Evolutionary conservation across 2,329 filamentous ascomycete species (phyloP), one percentile per base, ranked within the genome.

Genomic region (Colletotrichum lini): DNA sequence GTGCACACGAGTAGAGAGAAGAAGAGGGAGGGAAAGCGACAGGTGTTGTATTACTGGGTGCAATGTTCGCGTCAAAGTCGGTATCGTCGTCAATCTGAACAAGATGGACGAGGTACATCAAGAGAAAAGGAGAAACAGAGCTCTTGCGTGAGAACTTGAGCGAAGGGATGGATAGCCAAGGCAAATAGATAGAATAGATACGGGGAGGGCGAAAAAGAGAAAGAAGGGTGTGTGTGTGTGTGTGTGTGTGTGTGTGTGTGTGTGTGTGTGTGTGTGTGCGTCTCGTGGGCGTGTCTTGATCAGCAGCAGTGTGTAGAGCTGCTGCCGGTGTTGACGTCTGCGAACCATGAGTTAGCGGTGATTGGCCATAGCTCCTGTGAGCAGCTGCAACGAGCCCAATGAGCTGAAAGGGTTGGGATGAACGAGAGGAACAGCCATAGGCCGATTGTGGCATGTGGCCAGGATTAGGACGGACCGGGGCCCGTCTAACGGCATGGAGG

Each of bases 351-450:
- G 54, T 73, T 73, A 73, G 72, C 61, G 44, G 44, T 72, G 72
- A 70, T 73, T 73, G 72, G 72, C 57, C 70, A 73, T 72, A 66
- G 72, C 69, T 72, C 65, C 58, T 57, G 21, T 59, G 18, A 69
- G 18, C 44, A 70, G 69, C 65, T 68, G 70, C 57, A 62, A 35
- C 47, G 30, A 70, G 58, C 61, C 72, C 72, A 73, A 73, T 73
- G 47, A 72, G 64, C 54, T n/a, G 30, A 40, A 44, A 30, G 61
- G 45, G 63, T 35, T 70, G 70, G 68, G 50, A 70, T 70, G 64
- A 68, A 65, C 59, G 54, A 68, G 45, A 67, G 49, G 65, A 59
- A 64, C 65, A 57, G 69, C 38, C 47, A 38, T 70, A 72, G 60
- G 53, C 60, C 49, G 49, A 53, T 38, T 63, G 60, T 64, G 70